A percentile compares a stretch with the other conserved stretches of the same genome.
Conservation (phyloP, 2,329 filamentous ascomycete genomes). For the Geosmithia flava region DNA sequence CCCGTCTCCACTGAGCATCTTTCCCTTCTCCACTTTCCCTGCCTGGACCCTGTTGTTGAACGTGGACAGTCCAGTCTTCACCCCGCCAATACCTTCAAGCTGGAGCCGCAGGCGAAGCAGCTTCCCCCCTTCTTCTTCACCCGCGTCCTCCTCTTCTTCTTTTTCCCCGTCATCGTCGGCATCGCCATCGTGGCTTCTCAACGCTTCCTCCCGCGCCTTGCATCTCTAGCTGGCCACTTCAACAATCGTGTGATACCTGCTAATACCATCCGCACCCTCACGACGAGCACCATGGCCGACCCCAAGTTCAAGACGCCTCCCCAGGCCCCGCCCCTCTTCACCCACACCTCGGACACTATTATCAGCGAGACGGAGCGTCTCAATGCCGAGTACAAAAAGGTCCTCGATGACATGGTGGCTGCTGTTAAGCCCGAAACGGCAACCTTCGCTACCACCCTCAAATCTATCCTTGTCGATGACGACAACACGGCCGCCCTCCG, state of each 20-base stretch:
- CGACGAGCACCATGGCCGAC: slow-evolving; percentile 50
- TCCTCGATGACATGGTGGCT: slow-evolving; percentile 56
- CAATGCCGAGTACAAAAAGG: slow-evolving; percentile 47
- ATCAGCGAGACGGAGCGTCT: slow-evolving; percentile 53
- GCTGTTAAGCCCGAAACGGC: slow-evolving; percentile 40
- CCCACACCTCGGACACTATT: slow-evolving; percentile 57
- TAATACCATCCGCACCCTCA: slow-evolving; percentile 24
- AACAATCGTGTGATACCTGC: background rate
- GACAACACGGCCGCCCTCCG: slow-evolving; percentile 47
- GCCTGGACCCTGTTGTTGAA: background rate
- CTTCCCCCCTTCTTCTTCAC: background rate
- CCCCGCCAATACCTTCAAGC: background rate
- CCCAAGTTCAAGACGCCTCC: slow-evolving; percentile 61
- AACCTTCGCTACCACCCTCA: slow-evolving; percentile 41
- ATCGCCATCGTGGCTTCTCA: slow-evolving; percentile 56
- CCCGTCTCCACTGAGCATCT: background rate
- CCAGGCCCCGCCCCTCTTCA: slow-evolving; percentile 68
- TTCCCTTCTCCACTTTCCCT: background rate
- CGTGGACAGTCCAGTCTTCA: background rate
- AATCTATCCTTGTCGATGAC: slow-evolving; percentile 63
- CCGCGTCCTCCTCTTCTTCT: slow-evolving; percentile 27
- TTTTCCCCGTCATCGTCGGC: slow-evolving; percentile 44
- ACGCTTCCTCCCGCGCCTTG: slow-evolving; percentile 45
- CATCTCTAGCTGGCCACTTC: slow-evolving; percentile 39
- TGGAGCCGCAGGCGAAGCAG: background rate